Evolutionary conservation across 768 basidiomycete species (phyloP).

Genomic region (Kwoniella dendrophila): DNA sequence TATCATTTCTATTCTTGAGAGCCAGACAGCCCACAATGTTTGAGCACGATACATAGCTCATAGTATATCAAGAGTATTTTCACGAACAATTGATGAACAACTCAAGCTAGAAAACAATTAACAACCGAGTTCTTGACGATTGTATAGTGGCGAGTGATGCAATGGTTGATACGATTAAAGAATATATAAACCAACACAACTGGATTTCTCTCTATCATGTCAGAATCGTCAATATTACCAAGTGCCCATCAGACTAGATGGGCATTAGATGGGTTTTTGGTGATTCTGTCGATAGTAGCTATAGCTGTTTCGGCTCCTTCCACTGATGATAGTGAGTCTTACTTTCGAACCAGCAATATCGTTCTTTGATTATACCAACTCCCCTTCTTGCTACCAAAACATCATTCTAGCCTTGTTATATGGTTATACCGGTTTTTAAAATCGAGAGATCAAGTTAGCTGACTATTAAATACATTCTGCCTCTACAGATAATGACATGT

Average conservation of each 20-base stretch:
- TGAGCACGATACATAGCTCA: too few species aligned
- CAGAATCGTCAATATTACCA: slow-evolving; percentile 12
- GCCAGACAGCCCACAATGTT: background rate
- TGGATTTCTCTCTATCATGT: background rate
- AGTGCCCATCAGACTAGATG: slow-evolving; percentile 32
- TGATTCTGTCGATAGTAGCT: slow-evolving; percentile 21
- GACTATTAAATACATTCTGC: background rate
- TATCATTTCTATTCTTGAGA: background rate
- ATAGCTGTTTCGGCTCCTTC: slow-evolving; percentile 34
- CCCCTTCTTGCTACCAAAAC: background rate
- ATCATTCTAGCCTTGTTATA: background rate
- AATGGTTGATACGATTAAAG: too few species aligned
- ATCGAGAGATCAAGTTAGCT: too few species aligned
- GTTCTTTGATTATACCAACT: background rate
- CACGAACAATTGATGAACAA: too few species aligned
- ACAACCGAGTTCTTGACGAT: too few species aligned
- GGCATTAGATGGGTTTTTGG: slow-evolving; percentile 28
- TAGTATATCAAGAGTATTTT: too few species aligned
- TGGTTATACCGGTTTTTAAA: too few species aligned
- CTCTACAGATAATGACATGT: slow-evolving; percentile 28
- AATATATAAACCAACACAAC: background rate
- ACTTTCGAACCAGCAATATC: background rate
- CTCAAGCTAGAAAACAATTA: too few species aligned
- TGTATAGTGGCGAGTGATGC: too few species aligned
- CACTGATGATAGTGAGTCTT: slow-evolving; percentile 25